phyloP scores from a whole-genome alignment of 768 basidiomycete genomes.

The Boletus huronensis region DNA sequence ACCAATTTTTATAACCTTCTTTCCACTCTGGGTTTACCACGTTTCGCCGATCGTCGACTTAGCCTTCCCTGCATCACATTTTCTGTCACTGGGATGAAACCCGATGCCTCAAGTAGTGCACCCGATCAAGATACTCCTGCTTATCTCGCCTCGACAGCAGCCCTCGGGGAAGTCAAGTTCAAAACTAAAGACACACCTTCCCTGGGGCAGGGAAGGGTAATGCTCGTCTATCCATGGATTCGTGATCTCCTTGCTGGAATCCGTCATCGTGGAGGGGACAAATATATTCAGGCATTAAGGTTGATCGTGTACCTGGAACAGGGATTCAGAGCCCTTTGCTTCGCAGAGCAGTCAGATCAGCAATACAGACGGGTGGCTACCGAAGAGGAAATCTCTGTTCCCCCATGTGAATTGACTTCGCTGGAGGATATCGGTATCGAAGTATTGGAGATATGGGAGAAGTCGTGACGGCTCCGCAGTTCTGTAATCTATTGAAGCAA shows the following conservation, averaged over 20 bases:
- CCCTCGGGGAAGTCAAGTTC: conserved; percentile 1
- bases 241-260: background rate
- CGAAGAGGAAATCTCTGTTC: background rate
- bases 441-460: conserved; percentile 6
- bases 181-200: background rate
- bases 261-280: background rate
- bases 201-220: background rate
- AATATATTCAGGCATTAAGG: background rate
- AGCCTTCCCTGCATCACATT: conserved; percentile 13
- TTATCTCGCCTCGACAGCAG: background rate
- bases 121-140: background rate
- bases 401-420: background rate
- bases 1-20: too few relatives aligned
- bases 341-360: conserved; percentile 1
- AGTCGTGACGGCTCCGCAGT: background rate
- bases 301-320: conserved; percentile 7
- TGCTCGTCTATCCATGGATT: conserved; percentile 13
- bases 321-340: conserved; percentile 6
- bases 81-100: background rate
- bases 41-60: conserved; percentile 8
- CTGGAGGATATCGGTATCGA: background rate
- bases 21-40: background rate
- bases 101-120: background rate
- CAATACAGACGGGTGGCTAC: conserved; percentile 21
- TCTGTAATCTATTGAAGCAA: too few relatives aligned